A percentile compares a stretch with the other conserved stretches of the same genome.
Evolutionary conservation across 73 alveolate genomes (phyloP).

Genomic region (Paramecium caudatum): DNA sequence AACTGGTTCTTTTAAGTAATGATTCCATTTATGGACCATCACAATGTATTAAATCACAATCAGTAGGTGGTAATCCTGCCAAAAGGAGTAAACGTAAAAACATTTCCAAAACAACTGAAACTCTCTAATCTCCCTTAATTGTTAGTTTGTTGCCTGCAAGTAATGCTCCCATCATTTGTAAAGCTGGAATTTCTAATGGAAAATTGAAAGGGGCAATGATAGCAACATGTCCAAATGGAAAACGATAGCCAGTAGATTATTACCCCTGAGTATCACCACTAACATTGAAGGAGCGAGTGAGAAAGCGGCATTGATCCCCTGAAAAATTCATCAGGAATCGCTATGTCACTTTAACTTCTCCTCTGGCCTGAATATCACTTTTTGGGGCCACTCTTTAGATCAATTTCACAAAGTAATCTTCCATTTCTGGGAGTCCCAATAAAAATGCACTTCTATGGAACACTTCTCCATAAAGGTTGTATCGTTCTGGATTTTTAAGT

Average conservation of each 20-base stretch:
- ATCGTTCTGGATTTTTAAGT: conserved; percentile 92
- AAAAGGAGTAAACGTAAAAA: conserved; percentile 87
- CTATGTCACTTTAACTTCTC: conserved; percentile 72
- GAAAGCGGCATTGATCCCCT: conserved; percentile 92
- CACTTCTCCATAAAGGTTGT: conserved; percentile 90
- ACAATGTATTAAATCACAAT: conserved; percentile 79
- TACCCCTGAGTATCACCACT: conserved; percentile 93
- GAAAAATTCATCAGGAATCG: conserved; percentile 89
- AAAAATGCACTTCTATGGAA: conserved; percentile 83
- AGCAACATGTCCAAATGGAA: conserved; percentile 91
- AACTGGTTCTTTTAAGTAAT: conserved; percentile 59
- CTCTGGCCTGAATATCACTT: conserved; percentile 82
- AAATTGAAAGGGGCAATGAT: conserved; percentile 95
- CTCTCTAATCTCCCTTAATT: conserved; percentile 90
- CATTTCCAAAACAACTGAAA: conserved; percentile 90
- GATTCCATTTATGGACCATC: conserved; percentile 85
- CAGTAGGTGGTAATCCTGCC: conserved; percentile 86
- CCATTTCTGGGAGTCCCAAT: conserved; percentile 82
- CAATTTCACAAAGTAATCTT: conserved; percentile 83
- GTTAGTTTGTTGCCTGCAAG: conserved; percentile 86
- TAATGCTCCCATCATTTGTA: conserved; percentile 88
- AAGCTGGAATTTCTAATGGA: conserved; percentile 95
- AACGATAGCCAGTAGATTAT: conserved; percentile 86
- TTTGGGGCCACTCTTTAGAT: conserved; percentile 91
- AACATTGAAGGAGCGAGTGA: conserved; percentile 79